These are phyloP conservation scores for Erigeron philadelphicus DNA, from an alignment of 140 eudicot genomes.

Conservation along the genomic window DNA sequence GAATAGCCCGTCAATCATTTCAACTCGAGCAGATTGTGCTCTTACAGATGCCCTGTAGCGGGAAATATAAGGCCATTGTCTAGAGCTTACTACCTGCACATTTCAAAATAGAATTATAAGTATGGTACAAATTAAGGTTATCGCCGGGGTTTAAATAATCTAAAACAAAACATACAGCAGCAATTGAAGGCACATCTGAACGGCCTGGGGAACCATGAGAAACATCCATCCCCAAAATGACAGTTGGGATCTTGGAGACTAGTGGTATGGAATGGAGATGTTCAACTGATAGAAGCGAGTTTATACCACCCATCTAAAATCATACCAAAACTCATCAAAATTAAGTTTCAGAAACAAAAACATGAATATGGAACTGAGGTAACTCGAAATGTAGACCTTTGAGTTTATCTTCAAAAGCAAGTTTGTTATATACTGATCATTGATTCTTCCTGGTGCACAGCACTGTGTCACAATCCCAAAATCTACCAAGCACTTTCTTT, in stretches of 20 bases:
- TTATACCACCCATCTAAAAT: slow-evolving; percentile 58
- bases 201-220: slow-evolving; percentile 55
- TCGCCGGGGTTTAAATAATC: background rate
- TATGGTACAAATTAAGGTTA: background rate
- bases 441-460: slow-evolving; percentile 41
- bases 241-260: slow-evolving; percentile 42
- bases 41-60: slow-evolving; percentile 62
- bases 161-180: slow-evolving; percentile 29
- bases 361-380: background rate
- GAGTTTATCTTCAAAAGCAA: slow-evolving; percentile 61
- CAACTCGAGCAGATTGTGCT: slow-evolving; percentile 48
- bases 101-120: background rate
- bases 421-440: slow-evolving; percentile 53
- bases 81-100: slow-evolving; percentile 59
- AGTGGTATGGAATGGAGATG: slow-evolving; percentile 31
- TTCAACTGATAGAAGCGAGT: slow-evolving; percentile 38
- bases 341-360: background rate
- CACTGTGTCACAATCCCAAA: slow-evolving; percentile 62
- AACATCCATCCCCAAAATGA: slow-evolving; percentile 54
- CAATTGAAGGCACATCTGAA: slow-evolving; percentile 63
- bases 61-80: slow-evolving; percentile 61
- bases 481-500: slow-evolving; percentile 45
- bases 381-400: slow-evolving; percentile 33
- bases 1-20: slow-evolving; percentile 54
- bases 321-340: background rate